These are phyloP conservation scores for Oenanthe sinensis DNA, from an alignment of 129 eudicot species.

Conservation along the genomic window DNA sequence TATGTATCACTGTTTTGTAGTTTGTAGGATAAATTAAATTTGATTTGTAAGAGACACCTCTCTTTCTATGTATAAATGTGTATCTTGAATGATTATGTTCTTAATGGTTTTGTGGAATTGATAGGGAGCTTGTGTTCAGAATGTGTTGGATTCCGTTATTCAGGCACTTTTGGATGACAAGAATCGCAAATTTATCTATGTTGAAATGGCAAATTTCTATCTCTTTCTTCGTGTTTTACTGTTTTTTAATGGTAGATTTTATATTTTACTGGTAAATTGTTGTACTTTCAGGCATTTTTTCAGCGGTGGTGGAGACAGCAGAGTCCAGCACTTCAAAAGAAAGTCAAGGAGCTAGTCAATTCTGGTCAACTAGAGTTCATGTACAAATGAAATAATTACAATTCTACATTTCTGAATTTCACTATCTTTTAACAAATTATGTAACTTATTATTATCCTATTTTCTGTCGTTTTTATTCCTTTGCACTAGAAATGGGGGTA, in stretches of 20 bases:
- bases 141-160: slow-evolving; percentile 85
- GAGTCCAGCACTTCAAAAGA: slow-evolving; percentile 56
- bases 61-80: neutral
- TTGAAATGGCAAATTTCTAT: slow-evolving; percentile 54
- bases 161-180: slow-evolving; percentile 73
- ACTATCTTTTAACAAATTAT: neutral
- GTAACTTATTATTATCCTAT: neutral
- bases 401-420: neutral
- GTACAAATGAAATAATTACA: slow-evolving; percentile 19
- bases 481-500: slow-evolving; percentile 72
- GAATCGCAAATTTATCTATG: slow-evolving; percentile 89
- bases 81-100: neutral
- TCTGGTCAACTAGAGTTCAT: slow-evolving; percentile 96
- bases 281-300: slow-evolving; percentile 58
- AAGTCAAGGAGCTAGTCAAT: slow-evolving; percentile 78
- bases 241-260: neutral
- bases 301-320: slow-evolving; percentile 99
- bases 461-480: neutral
- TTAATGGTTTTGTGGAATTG: neutral
- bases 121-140: slow-evolving; percentile 96
- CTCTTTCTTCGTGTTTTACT: neutral
- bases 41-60: too few species aligned
- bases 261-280: neutral
- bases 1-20: neutral
- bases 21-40: too few species aligned